phyloP scores from a whole-genome alignment of 2,329 filamentous ascomycete species.

The Endothia cerciana region DNA sequence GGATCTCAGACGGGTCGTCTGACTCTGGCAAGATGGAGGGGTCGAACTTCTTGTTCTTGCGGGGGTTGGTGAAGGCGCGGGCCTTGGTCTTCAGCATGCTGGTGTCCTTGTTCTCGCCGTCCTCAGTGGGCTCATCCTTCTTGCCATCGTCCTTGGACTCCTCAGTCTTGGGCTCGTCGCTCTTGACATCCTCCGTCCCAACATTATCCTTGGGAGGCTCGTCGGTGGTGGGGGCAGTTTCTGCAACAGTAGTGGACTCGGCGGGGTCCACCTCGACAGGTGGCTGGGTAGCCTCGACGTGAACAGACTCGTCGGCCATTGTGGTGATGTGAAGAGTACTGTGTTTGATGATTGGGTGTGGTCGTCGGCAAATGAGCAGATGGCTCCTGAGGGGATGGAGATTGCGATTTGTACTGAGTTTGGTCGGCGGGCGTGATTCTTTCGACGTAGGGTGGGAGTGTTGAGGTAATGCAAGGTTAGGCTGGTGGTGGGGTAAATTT shows the following conservation, averaged over 20 bases:
- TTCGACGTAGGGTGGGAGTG: not conserved
- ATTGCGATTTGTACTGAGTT: not conserved
- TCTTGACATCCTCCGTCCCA: conserved; percentile 31
- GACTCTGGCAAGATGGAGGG: conserved; percentile 69
- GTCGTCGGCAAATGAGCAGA: not conserved
- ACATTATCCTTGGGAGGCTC: conserved; percentile 32
- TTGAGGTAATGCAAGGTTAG: not conserved
- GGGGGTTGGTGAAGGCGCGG: conserved; percentile 44
- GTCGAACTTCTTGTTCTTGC: conserved; percentile 72
- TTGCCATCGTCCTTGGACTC: conserved; percentile 35
- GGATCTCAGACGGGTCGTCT: conserved; percentile 79
- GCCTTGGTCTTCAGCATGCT: conserved; percentile 51
- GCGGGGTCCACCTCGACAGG: conserved; percentile 22
- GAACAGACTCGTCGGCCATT: conserved; percentile 33
- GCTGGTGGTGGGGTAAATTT: not conserved
- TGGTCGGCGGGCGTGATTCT: conserved; percentile 2
- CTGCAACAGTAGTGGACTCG: conserved; percentile 30
- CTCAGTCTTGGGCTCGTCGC: conserved; percentile 31
- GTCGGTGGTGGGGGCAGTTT: conserved; percentile 39
- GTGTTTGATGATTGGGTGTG: not conserved
- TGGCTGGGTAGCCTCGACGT: conserved; percentile 33
- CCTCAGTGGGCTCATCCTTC: conserved; percentile 35
- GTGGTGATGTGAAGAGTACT: conserved; percentile 7
- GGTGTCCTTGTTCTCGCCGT: conserved; percentile 32
- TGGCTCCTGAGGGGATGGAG: not conserved